Conservation (phyloP, 2,329 filamentous ascomycete genomes). For the Cladosporium phlei region DNA sequence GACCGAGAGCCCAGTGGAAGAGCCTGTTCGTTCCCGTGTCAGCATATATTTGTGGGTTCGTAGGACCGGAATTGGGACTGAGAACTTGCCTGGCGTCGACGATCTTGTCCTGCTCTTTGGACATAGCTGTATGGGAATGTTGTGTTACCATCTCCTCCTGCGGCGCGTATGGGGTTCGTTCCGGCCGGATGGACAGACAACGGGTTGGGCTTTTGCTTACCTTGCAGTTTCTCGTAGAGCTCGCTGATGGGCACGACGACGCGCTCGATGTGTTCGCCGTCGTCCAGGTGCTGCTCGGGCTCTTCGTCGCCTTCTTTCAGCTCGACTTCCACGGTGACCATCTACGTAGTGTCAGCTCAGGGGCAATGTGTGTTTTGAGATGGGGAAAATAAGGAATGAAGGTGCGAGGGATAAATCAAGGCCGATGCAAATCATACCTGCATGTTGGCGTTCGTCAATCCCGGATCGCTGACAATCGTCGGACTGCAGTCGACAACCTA, state of each 20-base stretch:
- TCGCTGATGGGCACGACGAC: slow-evolving; percentile 54
- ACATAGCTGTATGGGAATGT: slow-evolving; percentile 23
- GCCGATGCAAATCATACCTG: slow-evolving; percentile 32
- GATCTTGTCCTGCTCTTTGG: slow-evolving; percentile 46
- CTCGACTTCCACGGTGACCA: slow-evolving; percentile 56
- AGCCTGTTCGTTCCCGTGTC: too few species aligned
- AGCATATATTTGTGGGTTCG: background rate
- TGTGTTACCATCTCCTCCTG: slow-evolving; percentile 19
- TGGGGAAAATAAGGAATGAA: background rate
- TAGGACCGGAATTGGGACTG: background rate
- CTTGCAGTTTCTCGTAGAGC: slow-evolving; percentile 51
- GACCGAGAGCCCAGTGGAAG: slow-evolving; percentile 57
- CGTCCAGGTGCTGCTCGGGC: slow-evolving; percentile 56
- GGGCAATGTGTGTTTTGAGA: background rate
- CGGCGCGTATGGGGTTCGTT: too few species aligned
- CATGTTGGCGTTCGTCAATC: slow-evolving; percentile 58
- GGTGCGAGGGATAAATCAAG: too few species aligned
- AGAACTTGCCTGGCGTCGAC: slow-evolving; percentile 45
- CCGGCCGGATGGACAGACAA: slow-evolving; percentile 12
- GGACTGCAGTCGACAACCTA: slow-evolving; percentile 50
- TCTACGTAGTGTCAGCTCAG: slow-evolving; percentile 19
- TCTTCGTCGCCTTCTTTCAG: slow-evolving; percentile 46
- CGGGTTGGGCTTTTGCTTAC: slow-evolving; percentile 24
- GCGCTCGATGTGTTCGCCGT: slow-evolving; percentile 59
- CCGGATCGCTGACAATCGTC: slow-evolving; percentile 63